Base-by-base conservation (phyloP, 2,329 filamentous ascomycete species). In the Herpotrichia juniperi region DNA sequence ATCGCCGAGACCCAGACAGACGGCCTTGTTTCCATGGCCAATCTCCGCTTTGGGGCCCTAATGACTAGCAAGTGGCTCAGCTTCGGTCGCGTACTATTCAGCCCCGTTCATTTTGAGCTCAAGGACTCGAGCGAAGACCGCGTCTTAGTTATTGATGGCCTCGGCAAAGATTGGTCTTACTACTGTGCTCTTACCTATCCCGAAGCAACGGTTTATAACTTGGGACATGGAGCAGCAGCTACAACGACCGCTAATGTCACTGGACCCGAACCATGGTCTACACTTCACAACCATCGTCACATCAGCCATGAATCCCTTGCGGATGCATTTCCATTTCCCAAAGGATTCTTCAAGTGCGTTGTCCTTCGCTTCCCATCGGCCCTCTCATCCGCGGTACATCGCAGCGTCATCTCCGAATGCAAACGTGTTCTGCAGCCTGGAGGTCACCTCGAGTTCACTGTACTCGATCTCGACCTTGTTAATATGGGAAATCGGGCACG, bases 131-230 rank as follows among this genome's bases (percentile, higher is more conserved):
- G 67, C 71, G 74, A 88, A 81, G 76, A 83, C 76, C 48, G 87
- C 78, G 85, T 94, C 22, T 80, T 94, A 3, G 87, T 94, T 16
- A 82, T 94, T 50, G 90, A 94, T 74, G 90, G 90, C 4, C 85
- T 94, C 25, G 90, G 90, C n/a, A 93, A 92, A 65, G 90, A 94
- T 67, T 94, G 90, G 90, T 93, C 90, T 0, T 93, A 91, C 70
- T 93, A 92, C 62, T 89, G 89, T 17, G 89, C 90, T 6, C 85
- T 93, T 66, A 91, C 89, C 1, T 93, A 93, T 58, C 87, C 88
- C 0, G 80, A 81, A 0, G 87, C 87, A 0, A 87, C 85, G 1
- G 88, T 94, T 56, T 93, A 90, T 76, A 91, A 93, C 66, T 79
- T 93, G 21, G 74, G 74, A 3, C 67, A 72, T 35, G 62, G 64